Percentiles rank a stretch among this genome's conserved stretches.
These are phyloP conservation scores for Calonectria multiphialidica DNA, from an alignment of 2,329 filamentous ascomycete species.

Conservation along the genomic window DNA sequence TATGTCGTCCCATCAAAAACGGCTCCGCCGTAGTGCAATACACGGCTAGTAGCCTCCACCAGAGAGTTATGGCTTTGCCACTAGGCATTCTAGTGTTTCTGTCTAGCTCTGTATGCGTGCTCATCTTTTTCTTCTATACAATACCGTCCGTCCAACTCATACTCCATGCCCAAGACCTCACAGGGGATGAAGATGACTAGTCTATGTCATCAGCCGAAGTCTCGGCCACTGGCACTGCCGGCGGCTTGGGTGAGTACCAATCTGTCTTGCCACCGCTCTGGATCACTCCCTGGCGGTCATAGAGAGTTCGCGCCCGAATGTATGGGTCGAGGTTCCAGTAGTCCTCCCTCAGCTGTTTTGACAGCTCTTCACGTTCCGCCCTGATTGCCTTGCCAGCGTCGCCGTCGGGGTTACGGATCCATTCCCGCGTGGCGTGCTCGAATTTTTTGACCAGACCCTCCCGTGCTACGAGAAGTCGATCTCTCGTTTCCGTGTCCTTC, in stretches of 20 bases:
- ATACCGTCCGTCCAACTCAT: slow-evolving; percentile 18
- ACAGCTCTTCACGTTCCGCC: slow-evolving; percentile 70
- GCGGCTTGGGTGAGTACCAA: slow-evolving; percentile 68
- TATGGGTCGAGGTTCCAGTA: slow-evolving; percentile 96
- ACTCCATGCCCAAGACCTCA: slow-evolving; percentile 16
- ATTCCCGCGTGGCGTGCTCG: slow-evolving; percentile 79
- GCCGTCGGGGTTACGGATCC: slow-evolving; percentile 69
- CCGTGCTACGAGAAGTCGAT: slow-evolving; percentile 73
- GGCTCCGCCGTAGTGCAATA: not conserved
- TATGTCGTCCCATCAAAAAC: slow-evolving; percentile 1
- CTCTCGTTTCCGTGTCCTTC: slow-evolving; percentile 72
- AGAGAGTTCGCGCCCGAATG: slow-evolving; percentile 83
- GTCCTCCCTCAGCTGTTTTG: slow-evolving; percentile 73
- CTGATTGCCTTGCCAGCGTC: slow-evolving; percentile 61
- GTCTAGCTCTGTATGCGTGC: slow-evolving; percentile 17
- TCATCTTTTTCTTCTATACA: slow-evolving; percentile 3
- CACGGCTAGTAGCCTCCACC: slow-evolving; percentile 13
- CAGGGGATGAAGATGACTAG: slow-evolving; percentile 36
- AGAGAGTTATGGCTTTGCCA: slow-evolving; percentile 18
- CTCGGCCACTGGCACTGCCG: slow-evolving; percentile 39
- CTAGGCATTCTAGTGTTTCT: slow-evolving; percentile 33
- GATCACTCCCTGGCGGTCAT: slow-evolving; percentile 85
- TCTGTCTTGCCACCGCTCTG: slow-evolving; percentile 74
- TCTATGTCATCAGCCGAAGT: slow-evolving; percentile 62
- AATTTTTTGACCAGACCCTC: slow-evolving; percentile 77